Evolutionary conservation across 179 eudicot species (phyloP).

Genomic region (Monotropa hypopitys): DNA sequence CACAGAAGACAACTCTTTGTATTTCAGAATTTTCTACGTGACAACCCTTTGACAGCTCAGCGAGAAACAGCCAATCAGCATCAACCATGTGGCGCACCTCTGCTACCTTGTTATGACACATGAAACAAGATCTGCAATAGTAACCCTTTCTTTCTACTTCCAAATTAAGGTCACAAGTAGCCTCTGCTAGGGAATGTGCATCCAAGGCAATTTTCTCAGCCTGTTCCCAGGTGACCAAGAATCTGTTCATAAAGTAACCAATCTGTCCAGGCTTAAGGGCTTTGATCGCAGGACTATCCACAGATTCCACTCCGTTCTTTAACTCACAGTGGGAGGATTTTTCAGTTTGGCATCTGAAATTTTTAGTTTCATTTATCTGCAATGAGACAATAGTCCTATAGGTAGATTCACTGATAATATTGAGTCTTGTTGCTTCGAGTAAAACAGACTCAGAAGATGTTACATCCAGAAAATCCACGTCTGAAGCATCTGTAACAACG

Average conservation of each 20-base stretch:
- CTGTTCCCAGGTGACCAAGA: slow-evolving; percentile 40
- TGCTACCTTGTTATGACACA: slow-evolving; percentile 23
- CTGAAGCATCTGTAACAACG: slow-evolving; percentile 24
- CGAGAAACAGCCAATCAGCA: slow-evolving; percentile 83
- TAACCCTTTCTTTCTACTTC: slow-evolving; percentile 11
- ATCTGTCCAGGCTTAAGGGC: slow-evolving; percentile 38
- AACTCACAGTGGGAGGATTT: slow-evolving; percentile 14
- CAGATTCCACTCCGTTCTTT: slow-evolving; percentile 14
- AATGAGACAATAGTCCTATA: slow-evolving; percentile 31
- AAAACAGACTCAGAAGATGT: slow-evolving; percentile 38
- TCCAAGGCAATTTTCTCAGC: slow-evolving; percentile 10
- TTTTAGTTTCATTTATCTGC: slow-evolving; percentile 42
- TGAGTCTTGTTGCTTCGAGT: slow-evolving; percentile 40
- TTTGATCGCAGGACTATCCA: neutral
- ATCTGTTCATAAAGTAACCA: slow-evolving; percentile 71
- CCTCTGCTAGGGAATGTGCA: neutral
- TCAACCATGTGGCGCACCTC: slow-evolving; percentile 68
- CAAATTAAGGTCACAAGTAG: neutral
- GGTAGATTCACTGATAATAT: slow-evolving; percentile 51
- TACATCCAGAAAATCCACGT: slow-evolving; percentile 33
- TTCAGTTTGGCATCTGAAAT: slow-evolving; percentile 33
- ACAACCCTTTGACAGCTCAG: slow-evolving; percentile 30
- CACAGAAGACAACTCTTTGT: neutral
- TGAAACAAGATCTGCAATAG: slow-evolving; percentile 30
- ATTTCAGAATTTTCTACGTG: slow-evolving; percentile 11